A percentile compares a stretch with the other conserved stretches of the same genome.
phyloP scores from a whole-genome alignment of 331 rosid species.

The Rhamnella rubrinervis region DNA sequence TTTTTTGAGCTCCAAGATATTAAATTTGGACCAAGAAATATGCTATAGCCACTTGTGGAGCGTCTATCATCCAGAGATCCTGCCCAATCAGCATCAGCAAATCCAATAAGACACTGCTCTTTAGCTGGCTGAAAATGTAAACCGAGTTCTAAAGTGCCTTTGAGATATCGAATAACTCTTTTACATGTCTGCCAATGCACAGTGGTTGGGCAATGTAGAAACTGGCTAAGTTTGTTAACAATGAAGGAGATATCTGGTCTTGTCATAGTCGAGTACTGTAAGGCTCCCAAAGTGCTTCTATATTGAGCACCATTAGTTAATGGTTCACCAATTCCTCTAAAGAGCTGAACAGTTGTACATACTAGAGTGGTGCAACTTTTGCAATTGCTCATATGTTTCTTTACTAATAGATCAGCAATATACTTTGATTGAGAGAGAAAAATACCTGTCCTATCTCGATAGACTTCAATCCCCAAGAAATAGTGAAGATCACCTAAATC shows the following conservation, averaged over 20 bases:
- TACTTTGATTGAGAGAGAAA: not conserved
- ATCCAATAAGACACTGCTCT: no score
- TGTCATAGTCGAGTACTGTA: not conserved
- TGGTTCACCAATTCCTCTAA: not conserved
- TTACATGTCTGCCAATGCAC: not conserved
- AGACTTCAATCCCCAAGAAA: not conserved
- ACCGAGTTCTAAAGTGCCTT: no score
- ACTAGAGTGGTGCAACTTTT: not conserved
- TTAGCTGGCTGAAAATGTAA: no score
- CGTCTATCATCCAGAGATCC: no score
- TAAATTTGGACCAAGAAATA: no score
- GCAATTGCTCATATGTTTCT: not conserved
- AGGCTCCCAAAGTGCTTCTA: not conserved
- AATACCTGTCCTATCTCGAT: not conserved
- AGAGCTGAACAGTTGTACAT: not conserved
- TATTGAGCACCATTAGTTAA: not conserved
- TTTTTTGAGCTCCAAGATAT: no score
- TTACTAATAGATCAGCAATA: not conserved
- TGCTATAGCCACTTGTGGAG: no score
- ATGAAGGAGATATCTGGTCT: not conserved
- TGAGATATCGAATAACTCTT: no score
- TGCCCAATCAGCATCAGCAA: no score
- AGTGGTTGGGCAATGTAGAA: not conserved
- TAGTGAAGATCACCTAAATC: not conserved
- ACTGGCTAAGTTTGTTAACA: not conserved